Base-by-base conservation (phyloP, 345 rosid genomes). In the Salix exigua region DNA sequence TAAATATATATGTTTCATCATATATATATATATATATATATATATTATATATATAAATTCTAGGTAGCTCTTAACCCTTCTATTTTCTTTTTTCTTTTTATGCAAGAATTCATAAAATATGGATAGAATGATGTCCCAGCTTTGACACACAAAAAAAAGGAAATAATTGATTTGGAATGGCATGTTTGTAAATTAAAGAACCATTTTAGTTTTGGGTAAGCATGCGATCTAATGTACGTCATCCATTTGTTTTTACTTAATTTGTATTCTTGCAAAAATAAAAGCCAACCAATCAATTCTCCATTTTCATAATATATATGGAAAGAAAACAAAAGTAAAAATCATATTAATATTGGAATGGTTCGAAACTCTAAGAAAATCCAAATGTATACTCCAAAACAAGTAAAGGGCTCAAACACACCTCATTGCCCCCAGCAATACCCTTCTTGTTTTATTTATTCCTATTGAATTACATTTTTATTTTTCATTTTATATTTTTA, bases 221-320 rank as follows among this genome's bases (percentile, higher is more conserved):
- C 82, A 70, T 73, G 80, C 62, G 73, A 76, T 73, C 40, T 38
- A 16, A 38, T 78, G 58, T 53, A 61, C 84, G 84, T 84, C 87
- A 84, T 23, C 58, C 28, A 30, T 5, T 12, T 14, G 10, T 44
- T 13, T 44, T 11, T 44, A 30, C 31, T 30, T 30, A 30, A 3
- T 30, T 30, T 30, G 3, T 30, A 30, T 30, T 30, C 3, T 33
- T 33, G 37, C 50, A 44, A 7, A 10, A 58, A 5, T 55, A 55
- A 3, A n/a, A n/a, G 13, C 23, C 28, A 8, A 5, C 25, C 62
- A 7, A 58, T 58, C 4, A 37, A 40, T 23, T 21, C 10, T 48
- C 63, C 65, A 7, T 4, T 30, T 2, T 53, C 62, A 8, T 10
- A 19, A n/a, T 7, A 2, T 7, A 55, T 21, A 55, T 7, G 5